Evolutionary conservation across 1,284 basidiomycete species (phyloP).

Genomic region (Malassezia furfur): DNA sequence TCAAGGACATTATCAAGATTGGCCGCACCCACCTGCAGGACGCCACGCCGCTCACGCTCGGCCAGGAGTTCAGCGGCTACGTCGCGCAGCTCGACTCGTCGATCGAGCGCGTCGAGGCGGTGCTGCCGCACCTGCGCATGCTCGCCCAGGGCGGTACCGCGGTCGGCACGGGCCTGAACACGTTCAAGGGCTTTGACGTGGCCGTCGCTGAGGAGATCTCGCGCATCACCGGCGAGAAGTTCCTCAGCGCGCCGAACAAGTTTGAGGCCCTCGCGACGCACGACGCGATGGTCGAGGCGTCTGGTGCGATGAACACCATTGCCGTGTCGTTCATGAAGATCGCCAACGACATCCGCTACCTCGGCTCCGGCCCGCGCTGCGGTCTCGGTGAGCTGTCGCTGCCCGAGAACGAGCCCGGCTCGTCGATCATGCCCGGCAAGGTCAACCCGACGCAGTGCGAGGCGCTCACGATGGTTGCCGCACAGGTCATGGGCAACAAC

Average conservation of each 20-base stretch:
- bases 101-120: slow-evolving; percentile 72
- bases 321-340: slow-evolving; percentile 98
- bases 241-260: slow-evolving; percentile 98
- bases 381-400: slow-evolving; percentile 87
- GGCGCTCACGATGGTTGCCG: slow-evolving; percentile 91
- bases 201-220: slow-evolving; percentile 87
- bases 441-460: slow-evolving; percentile 99
- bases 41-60: slow-evolving; percentile 91
- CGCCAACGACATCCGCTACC: slow-evolving; percentile 96
- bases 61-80: slow-evolving; percentile 98
- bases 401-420: slow-evolving; percentile 98
- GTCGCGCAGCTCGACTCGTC: slow-evolving; percentile 88
- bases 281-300: slow-evolving; percentile 93
- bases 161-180: slow-evolving; percentile 92
- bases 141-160: slow-evolving; percentile 98
- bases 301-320: slow-evolving; percentile 87
- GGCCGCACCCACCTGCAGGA: slow-evolving; percentile 95
- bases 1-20: slow-evolving; percentile 74
- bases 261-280: slow-evolving; percentile 95
- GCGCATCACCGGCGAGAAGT: slow-evolving; percentile 77
- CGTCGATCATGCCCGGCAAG: slow-evolving; percentile 99
- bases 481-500: slow-evolving; percentile 98
- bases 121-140: slow-evolving; percentile 74
- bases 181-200: slow-evolving; percentile 88
- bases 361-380: slow-evolving; percentile 93